Percentiles rank a stretch among this genome's conserved stretches.
Conservation (phyloP, 306 rosid species). For the Hippophae rhamnoides region DNA sequence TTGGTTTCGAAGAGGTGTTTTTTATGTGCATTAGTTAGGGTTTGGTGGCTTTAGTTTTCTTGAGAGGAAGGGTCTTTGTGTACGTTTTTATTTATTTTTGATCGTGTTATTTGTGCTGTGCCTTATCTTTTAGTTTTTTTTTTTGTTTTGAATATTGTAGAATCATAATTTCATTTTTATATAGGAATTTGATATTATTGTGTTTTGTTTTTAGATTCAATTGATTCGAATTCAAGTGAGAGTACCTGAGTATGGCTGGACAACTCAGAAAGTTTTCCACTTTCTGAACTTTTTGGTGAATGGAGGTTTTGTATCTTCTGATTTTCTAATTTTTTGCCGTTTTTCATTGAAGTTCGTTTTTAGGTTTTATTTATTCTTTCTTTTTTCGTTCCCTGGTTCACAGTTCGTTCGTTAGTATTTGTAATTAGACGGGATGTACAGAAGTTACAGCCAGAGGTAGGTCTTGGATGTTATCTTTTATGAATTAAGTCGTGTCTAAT, state of each 20-base stretch:
- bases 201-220: slow-evolving; percentile 57
- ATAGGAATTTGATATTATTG: not conserved
- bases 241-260: slow-evolving; percentile 99
- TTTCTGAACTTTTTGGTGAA: slow-evolving; percentile 92
- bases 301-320: slow-evolving; percentile 64
- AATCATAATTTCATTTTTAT: not conserved
- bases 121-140: not conserved
- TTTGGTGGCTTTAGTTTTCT: too few species aligned
- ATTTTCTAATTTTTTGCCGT: not conserved
- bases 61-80: too few species aligned
- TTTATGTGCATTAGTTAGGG: too few species aligned
- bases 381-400: slow-evolving; percentile 1
- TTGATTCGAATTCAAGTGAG: slow-evolving; percentile 87
- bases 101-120: not conserved
- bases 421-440: slow-evolving; percentile 78
- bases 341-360: not conserved
- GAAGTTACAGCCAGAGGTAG: slow-evolving; percentile 61
- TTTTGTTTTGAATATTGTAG: not conserved
- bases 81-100: too few species aligned
- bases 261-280: slow-evolving; percentile 99
- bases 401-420: slow-evolving; percentile 76
- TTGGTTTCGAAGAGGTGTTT: too few species aligned
- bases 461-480: slow-evolving; percentile 1
- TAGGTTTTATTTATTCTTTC: slow-evolving; percentile 9
- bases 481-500: not conserved